Evolutionary conservation across 192 early-diverging fungal species (phyloP).

Genomic region (Coemansia sp.): DNA sequence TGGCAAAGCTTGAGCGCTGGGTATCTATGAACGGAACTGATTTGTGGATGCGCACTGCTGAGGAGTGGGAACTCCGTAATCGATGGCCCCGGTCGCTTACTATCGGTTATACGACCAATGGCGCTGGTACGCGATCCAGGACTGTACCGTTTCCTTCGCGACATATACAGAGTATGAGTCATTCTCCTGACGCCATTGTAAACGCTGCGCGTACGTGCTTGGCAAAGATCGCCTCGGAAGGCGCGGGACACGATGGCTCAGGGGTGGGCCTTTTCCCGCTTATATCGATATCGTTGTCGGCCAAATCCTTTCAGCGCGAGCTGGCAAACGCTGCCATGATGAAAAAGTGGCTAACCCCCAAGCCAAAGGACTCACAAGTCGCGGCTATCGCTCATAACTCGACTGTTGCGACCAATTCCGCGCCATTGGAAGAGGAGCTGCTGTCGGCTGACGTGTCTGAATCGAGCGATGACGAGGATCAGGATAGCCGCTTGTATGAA

Average conservation of each 20-base stretch:
- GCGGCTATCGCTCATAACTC: background rate
- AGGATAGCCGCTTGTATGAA: background rate
- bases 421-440: background rate
- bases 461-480: background rate
- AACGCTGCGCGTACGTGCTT: slow-evolving; percentile 31
- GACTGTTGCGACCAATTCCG: background rate
- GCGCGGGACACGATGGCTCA: background rate
- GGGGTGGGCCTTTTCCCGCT: slow-evolving; percentile 28
- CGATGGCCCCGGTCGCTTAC: slow-evolving; percentile 49
- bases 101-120: slow-evolving; percentile 26
- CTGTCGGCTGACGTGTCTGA: background rate
- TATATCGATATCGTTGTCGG: slow-evolving; percentile 30
- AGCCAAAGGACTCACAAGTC: background rate
- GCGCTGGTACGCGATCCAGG: slow-evolving; percentile 15
- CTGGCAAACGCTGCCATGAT: slow-evolving; percentile 40
- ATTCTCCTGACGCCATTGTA: slow-evolving; percentile 32
- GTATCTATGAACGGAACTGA: slow-evolving; percentile 47
- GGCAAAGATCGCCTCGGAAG: slow-evolving; percentile 13
- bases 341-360: slow-evolving; percentile 38
- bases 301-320: slow-evolving; percentile 44
- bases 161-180: slow-evolving; percentile 10
- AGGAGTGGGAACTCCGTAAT: slow-evolving; percentile 48
- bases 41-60: slow-evolving; percentile 50
- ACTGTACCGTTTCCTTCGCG: slow-evolving; percentile 42
- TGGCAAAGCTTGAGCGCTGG: slow-evolving; percentile 44